A percentile compares a stretch with the other conserved stretches of the same genome.
Evolutionary conservation across 164 flowering plant species (phyloP).

Genomic region (Stephania cephalantha): DNA sequence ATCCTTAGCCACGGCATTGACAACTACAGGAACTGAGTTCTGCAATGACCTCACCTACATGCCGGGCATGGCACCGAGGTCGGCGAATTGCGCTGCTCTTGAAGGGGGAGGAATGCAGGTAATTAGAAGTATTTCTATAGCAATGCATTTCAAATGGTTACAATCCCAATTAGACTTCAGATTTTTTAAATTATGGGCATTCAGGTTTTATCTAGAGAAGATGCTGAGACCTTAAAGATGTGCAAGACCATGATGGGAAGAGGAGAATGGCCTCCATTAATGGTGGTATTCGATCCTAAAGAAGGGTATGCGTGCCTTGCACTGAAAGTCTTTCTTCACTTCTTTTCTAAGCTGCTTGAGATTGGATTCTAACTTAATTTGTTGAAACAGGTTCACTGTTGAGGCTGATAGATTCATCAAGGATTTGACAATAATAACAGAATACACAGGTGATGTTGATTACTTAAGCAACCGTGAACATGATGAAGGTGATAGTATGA

Average conservation of each 20-base stretch:
- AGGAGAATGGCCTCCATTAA: slow-evolving; percentile 91
- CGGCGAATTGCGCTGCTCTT: slow-evolving; percentile 56
- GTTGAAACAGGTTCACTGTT: slow-evolving; percentile 70
- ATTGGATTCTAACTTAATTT: neutral
- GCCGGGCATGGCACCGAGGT: slow-evolving; percentile 75
- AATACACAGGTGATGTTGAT: slow-evolving; percentile 91
- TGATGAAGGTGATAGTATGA: slow-evolving; percentile 80
- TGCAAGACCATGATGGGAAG: slow-evolving; percentile 79
- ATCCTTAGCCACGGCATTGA: slow-evolving; percentile 82
- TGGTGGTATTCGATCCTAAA: slow-evolving; percentile 73
- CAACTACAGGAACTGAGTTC: slow-evolving; percentile 52
- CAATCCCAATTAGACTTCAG: too few species aligned
- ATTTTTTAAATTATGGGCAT: too few species aligned
- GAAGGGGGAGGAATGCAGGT: slow-evolving; percentile 96
- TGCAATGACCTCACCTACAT: slow-evolving; percentile 71
- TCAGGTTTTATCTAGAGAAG: slow-evolving; percentile 71
- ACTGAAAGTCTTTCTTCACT: neutral
- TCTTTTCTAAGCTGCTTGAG: neutral
- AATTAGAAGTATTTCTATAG: neutral
- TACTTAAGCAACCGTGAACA: slow-evolving; percentile 73
- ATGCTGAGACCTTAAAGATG: slow-evolving; percentile 50
- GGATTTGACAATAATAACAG: slow-evolving; percentile 83
- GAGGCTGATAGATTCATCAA: slow-evolving; percentile 72
- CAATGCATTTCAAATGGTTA: neutral
- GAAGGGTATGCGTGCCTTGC: slow-evolving; percentile 50